Conservation (phyloP, 257 asterid genomes). For the Ajuga chamaepitys region DNA sequence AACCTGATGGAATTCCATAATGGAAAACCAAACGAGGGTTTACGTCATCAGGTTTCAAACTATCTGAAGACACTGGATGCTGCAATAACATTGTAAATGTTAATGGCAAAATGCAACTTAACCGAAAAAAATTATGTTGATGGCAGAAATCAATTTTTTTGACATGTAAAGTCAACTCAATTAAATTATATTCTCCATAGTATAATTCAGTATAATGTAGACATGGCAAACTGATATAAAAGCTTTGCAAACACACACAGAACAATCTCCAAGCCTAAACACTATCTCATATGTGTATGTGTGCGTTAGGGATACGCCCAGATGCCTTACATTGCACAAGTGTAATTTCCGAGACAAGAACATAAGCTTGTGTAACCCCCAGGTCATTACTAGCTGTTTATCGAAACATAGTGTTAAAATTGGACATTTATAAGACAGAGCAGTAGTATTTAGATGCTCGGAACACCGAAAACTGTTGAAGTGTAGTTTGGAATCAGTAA, state of each 20-base stretch:
- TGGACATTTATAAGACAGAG: too few species aligned
- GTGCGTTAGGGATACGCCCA: not conserved
- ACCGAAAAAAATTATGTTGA: not conserved
- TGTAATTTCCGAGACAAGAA: not conserved
- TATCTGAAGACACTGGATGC: slow-evolving; percentile 59
- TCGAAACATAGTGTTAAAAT: not conserved
- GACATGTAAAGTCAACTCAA: not conserved
- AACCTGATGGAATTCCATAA: slow-evolving; percentile 77
- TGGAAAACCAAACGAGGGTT: slow-evolving; percentile 68
- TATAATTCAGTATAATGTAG: not conserved
- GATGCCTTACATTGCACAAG: not conserved
- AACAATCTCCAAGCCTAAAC: not conserved
- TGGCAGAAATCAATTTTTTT: not conserved
- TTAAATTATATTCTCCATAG: not conserved
- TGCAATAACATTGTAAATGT: slow-evolving; percentile 27
- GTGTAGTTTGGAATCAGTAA: too few species aligned
- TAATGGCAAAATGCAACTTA: too few species aligned
- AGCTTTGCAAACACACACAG: not conserved
- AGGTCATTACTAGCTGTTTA: not conserved
- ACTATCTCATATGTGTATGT: too few species aligned
- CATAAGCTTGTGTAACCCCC: not conserved
- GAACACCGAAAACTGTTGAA: too few species aligned
- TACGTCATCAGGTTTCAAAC: slow-evolving; percentile 59
- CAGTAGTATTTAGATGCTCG: too few species aligned
- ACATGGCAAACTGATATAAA: not conserved